Conservation (phyloP, 257 asterid species). For the Asclepias syriaca region DNA sequence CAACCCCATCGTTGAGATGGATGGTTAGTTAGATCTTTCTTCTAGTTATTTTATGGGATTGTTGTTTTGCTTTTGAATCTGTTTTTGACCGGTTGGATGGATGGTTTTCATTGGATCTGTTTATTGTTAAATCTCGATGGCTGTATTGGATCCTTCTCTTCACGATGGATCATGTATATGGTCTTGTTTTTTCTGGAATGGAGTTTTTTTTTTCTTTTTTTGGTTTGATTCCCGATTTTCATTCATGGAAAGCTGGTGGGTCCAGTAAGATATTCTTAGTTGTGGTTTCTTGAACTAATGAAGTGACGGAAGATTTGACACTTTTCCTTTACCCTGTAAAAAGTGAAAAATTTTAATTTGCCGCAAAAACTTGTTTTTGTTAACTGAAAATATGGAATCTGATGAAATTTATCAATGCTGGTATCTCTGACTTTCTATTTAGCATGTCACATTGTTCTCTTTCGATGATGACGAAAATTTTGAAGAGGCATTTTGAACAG, state of each 20-base stretch:
- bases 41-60: background rate
- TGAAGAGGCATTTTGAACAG: background rate
- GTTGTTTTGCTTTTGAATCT: background rate
- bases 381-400: conserved; percentile 3
- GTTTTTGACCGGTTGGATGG: no score
- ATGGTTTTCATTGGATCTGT: background rate
- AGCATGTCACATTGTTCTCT: background rate
- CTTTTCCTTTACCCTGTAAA: background rate
- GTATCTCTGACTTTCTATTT: background rate
- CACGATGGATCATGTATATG: no score
- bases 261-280: background rate
- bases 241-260: background rate
- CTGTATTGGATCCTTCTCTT: background rate
- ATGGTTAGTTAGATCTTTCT: conserved; percentile 76
- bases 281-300: conserved; percentile 1
- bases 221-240: background rate
- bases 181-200: background rate
- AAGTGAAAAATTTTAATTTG: background rate
- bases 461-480: background rate
- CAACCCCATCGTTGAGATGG: conserved; percentile 99
- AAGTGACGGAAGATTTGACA: background rate
- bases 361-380: background rate
- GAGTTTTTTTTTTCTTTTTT: background rate
- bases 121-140: background rate
- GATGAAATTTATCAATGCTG: background rate